Base-by-base conservation (phyloP, 2,329 filamentous ascomycete species). In the Monilinia polystroma region DNA sequence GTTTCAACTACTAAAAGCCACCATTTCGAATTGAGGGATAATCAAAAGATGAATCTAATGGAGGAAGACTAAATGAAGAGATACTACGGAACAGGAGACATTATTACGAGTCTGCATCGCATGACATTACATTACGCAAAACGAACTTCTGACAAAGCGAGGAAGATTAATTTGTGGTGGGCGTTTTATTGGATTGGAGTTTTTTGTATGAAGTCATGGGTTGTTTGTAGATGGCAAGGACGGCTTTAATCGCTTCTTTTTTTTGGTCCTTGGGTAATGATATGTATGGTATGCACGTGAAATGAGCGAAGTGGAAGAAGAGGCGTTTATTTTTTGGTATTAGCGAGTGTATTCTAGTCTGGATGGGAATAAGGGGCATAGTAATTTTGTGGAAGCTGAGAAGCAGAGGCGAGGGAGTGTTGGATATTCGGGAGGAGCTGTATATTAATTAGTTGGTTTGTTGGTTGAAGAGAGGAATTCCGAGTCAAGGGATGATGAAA, bases 1-100 rank as follows among this genome's bases (percentile, higher is more conserved):
- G 73, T 11, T 76, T 76, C 51, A 63, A 67, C 57, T 75, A 75
- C 60, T 75, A 32, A 55, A 51, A 38, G 29, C 11, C 43, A 26
- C 63, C 18, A 20, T 26, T 23, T 35, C 41, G 58, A 35, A 35
- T 51, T 32, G 5, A 23, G 26, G 4, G 20, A 5, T 29, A 29
- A 45, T 62, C 45, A 60, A 65, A 62, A 63, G 58, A 14, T 3
- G 23, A 32, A 64, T 16, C 20, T 54, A 64, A 55, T 56, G 62
- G 38, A 23, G 56, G 66, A 52, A 12, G 45, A 12, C 7, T 16
- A n/a, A 45, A 14, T 18, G n/a, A 26, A 47, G 43, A 29, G n/a
- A 52, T 41, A 20, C 18, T 16, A 54, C 23, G 26, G 23, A 10
- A 12, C 16, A 26, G 4, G 47, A 54, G 23, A 43, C 6, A 53